Evolutionary conservation across 2,329 filamentous ascomycete species (phyloP).

Genomic region (Phymatotrichopsis omnivora): DNA sequence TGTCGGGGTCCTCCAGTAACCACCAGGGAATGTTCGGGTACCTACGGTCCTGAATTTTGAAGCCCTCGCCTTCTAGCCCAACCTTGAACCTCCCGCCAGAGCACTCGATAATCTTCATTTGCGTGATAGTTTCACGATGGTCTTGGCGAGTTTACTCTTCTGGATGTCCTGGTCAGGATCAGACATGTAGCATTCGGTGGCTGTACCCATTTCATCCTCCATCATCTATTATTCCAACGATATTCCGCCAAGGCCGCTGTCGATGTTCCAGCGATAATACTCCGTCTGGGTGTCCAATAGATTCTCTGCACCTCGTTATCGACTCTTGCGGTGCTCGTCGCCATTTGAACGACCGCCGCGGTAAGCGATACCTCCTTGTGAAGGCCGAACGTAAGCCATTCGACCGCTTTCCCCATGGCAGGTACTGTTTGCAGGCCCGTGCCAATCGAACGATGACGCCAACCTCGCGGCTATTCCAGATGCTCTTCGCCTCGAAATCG

Average conservation of each 20-base stretch:
- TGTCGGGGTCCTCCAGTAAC: conserved; percentile 12
- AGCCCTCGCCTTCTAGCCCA: conserved; percentile 3
- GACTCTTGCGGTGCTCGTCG: conserved; percentile 18
- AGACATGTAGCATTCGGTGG: conserved; percentile 13
- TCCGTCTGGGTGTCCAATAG: conserved; percentile 20
- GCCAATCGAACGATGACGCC: conserved; percentile 30
- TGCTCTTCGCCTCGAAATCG: conserved; percentile 26
- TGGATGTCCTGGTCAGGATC: conserved; percentile 19
- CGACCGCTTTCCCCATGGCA: background rate
- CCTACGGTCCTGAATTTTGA: background rate
- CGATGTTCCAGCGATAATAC: conserved; percentile 22
- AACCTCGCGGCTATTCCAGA: conserved; percentile 21
- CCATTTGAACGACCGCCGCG: conserved; percentile 17
- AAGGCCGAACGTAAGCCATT: conserved; percentile 14
- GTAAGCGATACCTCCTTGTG: conserved; percentile 13
- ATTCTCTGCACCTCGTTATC: conserved; percentile 21
- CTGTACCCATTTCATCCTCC: conserved; percentile 21
- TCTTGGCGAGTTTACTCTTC: conserved; percentile 11
- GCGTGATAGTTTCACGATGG: conserved; percentile 10
- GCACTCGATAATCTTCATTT: conserved; percentile 16
- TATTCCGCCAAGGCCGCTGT: conserved; percentile 13
- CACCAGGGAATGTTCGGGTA: conserved; percentile 9
- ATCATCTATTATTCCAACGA: conserved; percentile 22
- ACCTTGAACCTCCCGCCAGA: conserved; percentile 14
- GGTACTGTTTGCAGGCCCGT: conserved; percentile 26